These are phyloP conservation scores for Theileria sp. DNA, from an alignment of 169 alveolate genomes.

Conservation along the genomic window DNA sequence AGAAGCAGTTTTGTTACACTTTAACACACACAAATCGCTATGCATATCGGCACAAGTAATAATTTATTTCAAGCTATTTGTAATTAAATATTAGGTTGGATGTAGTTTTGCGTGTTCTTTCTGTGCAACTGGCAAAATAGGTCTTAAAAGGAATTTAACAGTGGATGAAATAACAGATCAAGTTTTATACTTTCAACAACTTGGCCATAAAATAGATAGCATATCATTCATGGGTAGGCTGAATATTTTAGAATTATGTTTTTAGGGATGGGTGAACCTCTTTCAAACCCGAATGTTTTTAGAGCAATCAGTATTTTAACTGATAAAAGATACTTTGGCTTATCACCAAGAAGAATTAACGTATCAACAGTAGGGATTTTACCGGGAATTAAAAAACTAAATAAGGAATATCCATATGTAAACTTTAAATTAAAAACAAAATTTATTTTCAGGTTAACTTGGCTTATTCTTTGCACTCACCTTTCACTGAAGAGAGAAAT, in stretches of 20 bases:
- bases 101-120: slow-evolving; percentile 82
- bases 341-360: slow-evolving; percentile 77
- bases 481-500: slow-evolving; percentile 78
- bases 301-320: slow-evolving; percentile 76
- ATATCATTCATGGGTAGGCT: slow-evolving; percentile 83
- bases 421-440: slow-evolving; percentile 18
- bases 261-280: slow-evolving; percentile 86
- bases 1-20: slow-evolving; percentile 80
- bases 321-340: slow-evolving; percentile 65
- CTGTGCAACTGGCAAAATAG: slow-evolving; percentile 86
- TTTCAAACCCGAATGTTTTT: slow-evolving; percentile 85
- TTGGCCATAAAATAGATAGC: slow-evolving; percentile 74
- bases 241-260: not conserved
- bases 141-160: slow-evolving; percentile 80
- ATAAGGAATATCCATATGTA: slow-evolving; percentile 74
- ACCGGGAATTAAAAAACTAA: slow-evolving; percentile 83
- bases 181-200: slow-evolving; percentile 75
- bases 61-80: not conserved
- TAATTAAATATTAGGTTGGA: slow-evolving; percentile 68
- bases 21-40: slow-evolving; percentile 79
- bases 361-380: slow-evolving; percentile 83
- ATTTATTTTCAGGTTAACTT: slow-evolving; percentile 69
- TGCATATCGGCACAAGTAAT: slow-evolving; percentile 82
- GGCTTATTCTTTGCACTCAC: slow-evolving; percentile 82
- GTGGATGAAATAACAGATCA: slow-evolving; percentile 86